A percentile compares a stretch with the other conserved stretches of the same genome.
These are phyloP conservation scores for Linderina pennispora DNA, from an alignment of 192 early-diverging fungal genomes.

Conservation along the genomic window DNA sequence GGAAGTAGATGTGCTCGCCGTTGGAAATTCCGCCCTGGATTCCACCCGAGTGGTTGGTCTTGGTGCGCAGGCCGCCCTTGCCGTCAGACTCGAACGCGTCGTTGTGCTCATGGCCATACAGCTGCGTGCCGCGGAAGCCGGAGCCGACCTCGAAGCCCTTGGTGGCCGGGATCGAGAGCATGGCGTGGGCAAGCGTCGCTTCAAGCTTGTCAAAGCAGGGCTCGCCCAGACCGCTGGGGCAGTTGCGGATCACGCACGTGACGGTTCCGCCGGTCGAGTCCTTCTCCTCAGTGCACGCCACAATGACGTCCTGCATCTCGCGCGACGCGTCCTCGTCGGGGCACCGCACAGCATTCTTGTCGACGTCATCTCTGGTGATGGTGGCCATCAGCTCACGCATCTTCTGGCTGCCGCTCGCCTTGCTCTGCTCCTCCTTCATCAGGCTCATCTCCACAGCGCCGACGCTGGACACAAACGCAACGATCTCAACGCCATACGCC, in stretches of 20 bases:
- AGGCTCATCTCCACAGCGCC: constrained; percentile 75
- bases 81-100: constrained; percentile 74
- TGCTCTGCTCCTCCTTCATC: constrained; percentile 43
- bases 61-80: constrained; percentile 67
- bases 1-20: constrained; percentile 94
- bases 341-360: constrained; percentile 83
- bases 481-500: constrained; percentile 80
- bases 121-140: constrained; percentile 82
- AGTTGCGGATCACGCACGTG: constrained; percentile 92
- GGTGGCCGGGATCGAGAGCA: constrained; percentile 98
- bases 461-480: constrained; percentile 90
- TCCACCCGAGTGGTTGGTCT: constrained; percentile 93
- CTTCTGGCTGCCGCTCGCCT: constrained; percentile 23
- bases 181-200: constrained; percentile 93
- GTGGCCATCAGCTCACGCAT: constrained; percentile 63
- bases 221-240: constrained; percentile 89
- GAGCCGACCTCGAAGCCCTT: constrained; percentile 98
- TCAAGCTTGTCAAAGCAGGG: constrained; percentile 99
- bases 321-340: constrained; percentile 69
- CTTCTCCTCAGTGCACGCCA: constrained; percentile 66
- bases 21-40: constrained; percentile 98
- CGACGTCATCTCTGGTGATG: constrained; percentile 68
- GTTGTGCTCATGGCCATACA: constrained; percentile 89
- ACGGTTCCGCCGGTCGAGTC: constrained; percentile 96
- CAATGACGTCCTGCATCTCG: constrained; percentile 82